Base-by-base conservation (phyloP, 306 rosid species). In the Trifolium pratense region DNA sequence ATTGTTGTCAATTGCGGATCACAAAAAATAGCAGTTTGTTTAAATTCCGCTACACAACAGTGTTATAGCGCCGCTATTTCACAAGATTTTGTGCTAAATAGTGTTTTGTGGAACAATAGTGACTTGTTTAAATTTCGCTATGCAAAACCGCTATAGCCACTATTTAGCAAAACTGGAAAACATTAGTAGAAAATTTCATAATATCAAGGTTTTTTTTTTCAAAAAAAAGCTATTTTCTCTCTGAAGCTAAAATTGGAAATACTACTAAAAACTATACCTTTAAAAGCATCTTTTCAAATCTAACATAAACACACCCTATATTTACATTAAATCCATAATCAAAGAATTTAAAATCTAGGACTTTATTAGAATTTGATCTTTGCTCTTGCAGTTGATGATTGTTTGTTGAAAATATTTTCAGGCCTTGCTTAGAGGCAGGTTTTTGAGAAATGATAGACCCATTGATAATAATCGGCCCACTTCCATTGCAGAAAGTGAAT, bases 341-440 rank as follows among this genome's bases (percentile, higher is more conserved):
- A 23, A 23, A 39, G 45, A 68, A 68, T 42, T 68, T 16, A 46
- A 43, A 26, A 31, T 78, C 3, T 60, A 48, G 65, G 45, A 45
- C 57, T 73, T 67, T 11, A 69, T 76, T 73, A 46, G 42, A 73
- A 72, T 42, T 42, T 14, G 26, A 73, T 66, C 55, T 70, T 73
- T 75, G 68, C 66, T 73, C 71, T 80, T 77, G 77, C 45, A 55
- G 59, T 73, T 77, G 77, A 57, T 58, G 65, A 53, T 52, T 64
- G 75, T 70, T 14, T 40, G 42, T 75, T 69, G 39, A 68, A 70
- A 62, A 70, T 53, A 62, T 75, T 80, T 75, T 71, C 93, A 94
- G 99, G 88, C 99, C 66, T 82, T 94, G 75, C 99, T 94, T 67
- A 88, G 93, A 85, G 96, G 99, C 60, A 86, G 97, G 82, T 94